These are phyloP conservation scores for Leucocoprinus birnbaumii DNA, from an alignment of 768 basidiomycete species.

Conservation along the genomic window DNA sequence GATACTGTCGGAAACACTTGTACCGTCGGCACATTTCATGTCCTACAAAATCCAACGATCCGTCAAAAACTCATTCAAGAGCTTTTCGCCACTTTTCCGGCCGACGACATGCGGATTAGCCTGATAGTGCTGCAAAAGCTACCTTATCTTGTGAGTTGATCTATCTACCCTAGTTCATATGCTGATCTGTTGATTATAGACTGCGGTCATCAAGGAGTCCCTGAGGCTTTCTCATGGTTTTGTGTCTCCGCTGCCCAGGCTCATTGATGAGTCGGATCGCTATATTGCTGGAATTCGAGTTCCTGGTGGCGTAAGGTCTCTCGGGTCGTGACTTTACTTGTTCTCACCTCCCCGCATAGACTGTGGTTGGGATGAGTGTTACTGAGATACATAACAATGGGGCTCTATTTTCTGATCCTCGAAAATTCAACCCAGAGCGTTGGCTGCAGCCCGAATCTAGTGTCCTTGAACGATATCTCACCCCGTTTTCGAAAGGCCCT, in stretches of 20 bases:
- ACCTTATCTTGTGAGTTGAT: conserved; percentile 36
- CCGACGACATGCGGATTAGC: conserved; percentile 20
- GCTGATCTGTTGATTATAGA: conserved; percentile 23
- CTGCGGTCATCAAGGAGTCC: conserved; percentile 46
- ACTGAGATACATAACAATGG: conserved; percentile 35
- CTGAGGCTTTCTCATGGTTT: conserved; percentile 26
- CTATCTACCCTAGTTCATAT: too few species aligned
- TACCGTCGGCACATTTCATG: conserved; percentile 33
- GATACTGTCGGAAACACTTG: conserved; percentile 30
- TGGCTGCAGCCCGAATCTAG: conserved; percentile 33
- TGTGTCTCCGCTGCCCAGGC: conserved; percentile 37
- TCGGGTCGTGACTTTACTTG: background rate
- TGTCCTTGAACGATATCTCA: conserved; percentile 32
- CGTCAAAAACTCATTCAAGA: conserved; percentile 27
- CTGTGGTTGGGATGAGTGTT: conserved; percentile 37
- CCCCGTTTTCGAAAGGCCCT: conserved; percentile 42
- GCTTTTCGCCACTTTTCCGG: conserved; percentile 32
- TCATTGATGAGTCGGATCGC: conserved; percentile 33
- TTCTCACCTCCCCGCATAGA: conserved; percentile 20
- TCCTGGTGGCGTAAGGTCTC: conserved; percentile 31
- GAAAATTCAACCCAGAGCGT: conserved; percentile 36
- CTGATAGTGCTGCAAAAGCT: conserved; percentile 33
- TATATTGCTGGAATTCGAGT: conserved; percentile 31
- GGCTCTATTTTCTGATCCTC: conserved; percentile 33
- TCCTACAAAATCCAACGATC: conserved; percentile 28